Percentiles rank a stretch among this genome's conserved stretches.
These are phyloP conservation scores for Scheffersomyces lignicola DNA, from an alignment of 1,139 yeast genomes.

Conservation along the genomic window DNA sequence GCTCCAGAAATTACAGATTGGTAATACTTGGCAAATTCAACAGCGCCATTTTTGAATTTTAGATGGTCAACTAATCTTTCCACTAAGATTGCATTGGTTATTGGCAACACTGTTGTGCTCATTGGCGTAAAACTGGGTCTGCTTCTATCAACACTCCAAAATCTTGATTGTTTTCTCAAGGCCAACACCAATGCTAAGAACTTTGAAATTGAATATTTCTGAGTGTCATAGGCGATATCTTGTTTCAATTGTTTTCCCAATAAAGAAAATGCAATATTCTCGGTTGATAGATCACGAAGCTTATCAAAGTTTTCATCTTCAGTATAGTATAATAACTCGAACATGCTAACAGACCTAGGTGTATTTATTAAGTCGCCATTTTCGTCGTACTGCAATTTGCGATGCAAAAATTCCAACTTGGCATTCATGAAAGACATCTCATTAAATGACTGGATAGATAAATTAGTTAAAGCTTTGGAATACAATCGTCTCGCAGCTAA, in stretches of 20 bases:
- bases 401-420: constrained; percentile 56
- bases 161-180: constrained; percentile 47
- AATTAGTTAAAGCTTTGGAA: constrained; percentile 25
- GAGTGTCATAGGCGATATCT: constrained; percentile 10
- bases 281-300: constrained; percentile 14
- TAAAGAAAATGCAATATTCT: constrained; percentile 13
- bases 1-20: constrained; percentile 17
- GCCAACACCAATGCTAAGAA: constrained; percentile 48
- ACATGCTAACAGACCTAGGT: constrained; percentile 52
- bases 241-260: constrained; percentile 17
- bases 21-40: constrained; percentile 22
- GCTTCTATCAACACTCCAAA: constrained; percentile 40
- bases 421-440: constrained; percentile 29
- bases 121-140: constrained; percentile 39
- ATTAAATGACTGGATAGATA: constrained; percentile 35
- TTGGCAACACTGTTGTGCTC: constrained; percentile 49
- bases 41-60: constrained; percentile 25
- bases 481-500: constrained; percentile 33
- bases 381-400: constrained; percentile 49
- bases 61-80: constrained; percentile 29
- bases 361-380: constrained; percentile 34
- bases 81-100: constrained; percentile 29
- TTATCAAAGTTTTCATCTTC: constrained; percentile 10
- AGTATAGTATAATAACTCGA: constrained; percentile 44
- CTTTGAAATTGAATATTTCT: constrained; percentile 22